Conservation (phyloP, 345 rosid genomes). For the Corymbia maculata region DNA sequence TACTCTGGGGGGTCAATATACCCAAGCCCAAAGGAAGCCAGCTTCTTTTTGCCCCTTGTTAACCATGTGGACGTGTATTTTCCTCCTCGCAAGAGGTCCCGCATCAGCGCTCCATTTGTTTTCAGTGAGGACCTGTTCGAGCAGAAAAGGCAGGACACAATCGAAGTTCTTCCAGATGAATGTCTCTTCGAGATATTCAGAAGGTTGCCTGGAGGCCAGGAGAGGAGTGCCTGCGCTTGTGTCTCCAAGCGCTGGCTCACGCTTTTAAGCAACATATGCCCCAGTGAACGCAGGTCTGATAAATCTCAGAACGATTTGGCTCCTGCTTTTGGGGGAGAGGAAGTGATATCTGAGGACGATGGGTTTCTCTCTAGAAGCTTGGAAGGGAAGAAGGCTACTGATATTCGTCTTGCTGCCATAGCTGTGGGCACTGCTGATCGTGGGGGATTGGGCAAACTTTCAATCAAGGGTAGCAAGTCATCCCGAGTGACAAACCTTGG, state of each 20-base stretch:
- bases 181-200: slow-evolving; percentile 89
- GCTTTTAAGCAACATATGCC: slow-evolving; percentile 55
- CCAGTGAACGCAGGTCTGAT: slow-evolving; percentile 34
- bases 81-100: slow-evolving; percentile 67
- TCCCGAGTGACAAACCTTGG: slow-evolving; percentile 51
- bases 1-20: slow-evolving; percentile 47
- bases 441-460: slow-evolving; percentile 81
- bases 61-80: slow-evolving; percentile 53
- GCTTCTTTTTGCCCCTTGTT: slow-evolving; percentile 44
- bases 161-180: slow-evolving; percentile 90
- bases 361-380: slow-evolving; percentile 74
- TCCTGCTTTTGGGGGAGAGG: not conserved
- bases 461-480: slow-evolving; percentile 45
- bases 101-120: slow-evolving; percentile 57
- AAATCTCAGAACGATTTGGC: not conserved
- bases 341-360: slow-evolving; percentile 22
- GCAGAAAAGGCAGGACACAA: slow-evolving; percentile 33
- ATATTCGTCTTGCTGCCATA: slow-evolving; percentile 74
- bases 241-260: slow-evolving; percentile 90
- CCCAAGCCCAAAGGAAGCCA: slow-evolving; percentile 63
- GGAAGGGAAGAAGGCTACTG: slow-evolving; percentile 92
- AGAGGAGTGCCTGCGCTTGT: slow-evolving; percentile 71
- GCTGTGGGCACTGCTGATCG: slow-evolving; percentile 79
- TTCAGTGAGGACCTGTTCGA: slow-evolving; percentile 43
- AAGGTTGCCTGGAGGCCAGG: slow-evolving; percentile 57